Evolutionary conservation across 2,329 filamentous ascomycete genomes (phyloP).

Genomic region (Fusarium denticulatum): DNA sequence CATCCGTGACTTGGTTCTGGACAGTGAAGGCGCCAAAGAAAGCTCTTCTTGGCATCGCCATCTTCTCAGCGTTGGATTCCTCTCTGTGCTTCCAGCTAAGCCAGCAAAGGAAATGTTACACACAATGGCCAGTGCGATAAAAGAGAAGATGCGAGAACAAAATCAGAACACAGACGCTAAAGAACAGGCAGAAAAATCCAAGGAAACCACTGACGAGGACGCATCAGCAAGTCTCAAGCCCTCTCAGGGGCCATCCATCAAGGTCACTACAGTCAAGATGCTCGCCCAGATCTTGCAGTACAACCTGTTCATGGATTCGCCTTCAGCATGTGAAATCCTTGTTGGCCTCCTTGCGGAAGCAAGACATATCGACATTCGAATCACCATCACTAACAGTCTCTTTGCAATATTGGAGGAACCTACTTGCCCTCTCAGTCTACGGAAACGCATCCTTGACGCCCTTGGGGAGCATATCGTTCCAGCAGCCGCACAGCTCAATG

Average conservation of each 20-base stretch:
- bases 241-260: conserved; percentile 39
- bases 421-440: conserved; percentile 17
- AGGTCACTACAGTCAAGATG: conserved; percentile 52
- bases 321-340: conserved; percentile 44
- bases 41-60: conserved; percentile 49
- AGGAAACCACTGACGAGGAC: not conserved
- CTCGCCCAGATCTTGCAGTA: conserved; percentile 48
- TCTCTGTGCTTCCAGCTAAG: conserved; percentile 42
- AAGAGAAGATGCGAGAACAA: conserved; percentile 43
- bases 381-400: conserved; percentile 45
- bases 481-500: conserved; percentile 45
- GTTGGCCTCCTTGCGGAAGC: conserved; percentile 43
- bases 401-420: conserved; percentile 35
- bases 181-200: not conserved
- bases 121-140: conserved; percentile 42
- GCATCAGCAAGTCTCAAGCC: not conserved
- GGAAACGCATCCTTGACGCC: conserved; percentile 38
- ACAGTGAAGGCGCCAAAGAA: conserved; percentile 33
- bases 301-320: conserved; percentile 41
- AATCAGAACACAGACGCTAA: conserved; percentile 14
- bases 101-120: conserved; percentile 42
- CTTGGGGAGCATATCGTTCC: conserved; percentile 44
- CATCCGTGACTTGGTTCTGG: conserved; percentile 44
- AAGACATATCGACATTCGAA: conserved; percentile 47
- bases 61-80: conserved; percentile 41